Conservation (phyloP, 2,329 filamentous ascomycete species). For the Penicillium digitatum region DNA sequence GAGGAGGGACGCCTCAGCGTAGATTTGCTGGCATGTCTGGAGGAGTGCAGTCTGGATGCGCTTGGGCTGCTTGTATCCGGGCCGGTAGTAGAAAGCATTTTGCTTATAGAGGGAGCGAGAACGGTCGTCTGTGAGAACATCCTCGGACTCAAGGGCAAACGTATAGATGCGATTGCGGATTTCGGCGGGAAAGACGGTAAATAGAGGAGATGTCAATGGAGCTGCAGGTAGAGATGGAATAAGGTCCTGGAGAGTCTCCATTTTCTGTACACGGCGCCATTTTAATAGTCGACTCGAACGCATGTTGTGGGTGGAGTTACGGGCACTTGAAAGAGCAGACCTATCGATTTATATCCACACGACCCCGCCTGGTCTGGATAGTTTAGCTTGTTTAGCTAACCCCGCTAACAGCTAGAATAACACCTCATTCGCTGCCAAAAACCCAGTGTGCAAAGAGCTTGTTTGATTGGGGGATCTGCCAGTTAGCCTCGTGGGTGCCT, state of each 20-base stretch:
- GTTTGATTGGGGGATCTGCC: background rate
- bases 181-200: background rate
- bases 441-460: background rate
- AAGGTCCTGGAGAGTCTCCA: background rate
- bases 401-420: background rate
- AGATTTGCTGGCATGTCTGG: constrained; percentile 38
- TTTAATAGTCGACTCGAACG: background rate
- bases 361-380: background rate
- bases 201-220: background rate
- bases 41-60: constrained; percentile 34
- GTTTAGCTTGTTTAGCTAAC: background rate
- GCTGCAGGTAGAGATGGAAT: background rate
- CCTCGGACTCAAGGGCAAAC: background rate
- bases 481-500: background rate
- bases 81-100: constrained; percentile 27
- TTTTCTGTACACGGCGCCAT: background rate
- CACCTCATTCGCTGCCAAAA: background rate
- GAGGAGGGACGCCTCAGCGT: constrained; percentile 37
- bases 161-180: constrained; percentile 1
- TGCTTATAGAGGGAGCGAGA: constrained; percentile 13
- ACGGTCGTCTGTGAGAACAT: background rate
- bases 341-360: background rate
- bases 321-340: background rate
- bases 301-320: background rate
- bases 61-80: constrained; percentile 30